A percentile compares a stretch with the other conserved stretches of the same genome.
Evolutionary conservation across 768 basidiomycete species (phyloP).

Genomic region (Hydnum rufescens): DNA sequence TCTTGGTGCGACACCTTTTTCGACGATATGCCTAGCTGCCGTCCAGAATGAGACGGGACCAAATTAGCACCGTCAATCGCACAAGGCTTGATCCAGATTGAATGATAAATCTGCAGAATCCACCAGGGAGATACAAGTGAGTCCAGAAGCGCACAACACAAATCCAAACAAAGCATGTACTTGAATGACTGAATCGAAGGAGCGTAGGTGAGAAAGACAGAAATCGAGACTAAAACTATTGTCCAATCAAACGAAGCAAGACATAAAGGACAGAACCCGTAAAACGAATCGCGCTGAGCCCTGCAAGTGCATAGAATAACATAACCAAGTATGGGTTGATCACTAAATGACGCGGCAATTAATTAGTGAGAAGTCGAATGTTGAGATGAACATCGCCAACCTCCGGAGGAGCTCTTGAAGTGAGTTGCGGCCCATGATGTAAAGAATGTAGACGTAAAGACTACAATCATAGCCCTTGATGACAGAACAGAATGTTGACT

Average conservation of each 20-base stretch:
- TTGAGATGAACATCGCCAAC: background rate
- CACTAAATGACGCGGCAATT: slow-evolving; percentile 5
- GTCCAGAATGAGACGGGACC: too few species aligned
- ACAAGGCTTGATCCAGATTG: too few species aligned
- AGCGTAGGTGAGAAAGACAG: too few species aligned
- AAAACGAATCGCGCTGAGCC: slow-evolving; percentile 65
- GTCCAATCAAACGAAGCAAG: slow-evolving; percentile 48
- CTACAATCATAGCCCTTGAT: slow-evolving; percentile 23
- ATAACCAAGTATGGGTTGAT: slow-evolving; percentile 79
- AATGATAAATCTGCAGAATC: too few species aligned
- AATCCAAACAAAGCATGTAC: too few species aligned
- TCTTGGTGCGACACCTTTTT: too few species aligned
- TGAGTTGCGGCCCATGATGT: slow-evolving; percentile 46
- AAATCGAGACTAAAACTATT: too few species aligned
- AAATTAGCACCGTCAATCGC: too few species aligned
- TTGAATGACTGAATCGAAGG: too few species aligned
- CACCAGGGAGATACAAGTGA: too few species aligned
- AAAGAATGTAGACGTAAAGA: slow-evolving; percentile 60
- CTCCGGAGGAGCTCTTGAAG: slow-evolving; percentile 22
- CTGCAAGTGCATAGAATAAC: slow-evolving; percentile 58
- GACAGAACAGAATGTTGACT: background rate
- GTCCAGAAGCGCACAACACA: too few species aligned
- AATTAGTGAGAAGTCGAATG: background rate
- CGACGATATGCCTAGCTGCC: too few species aligned
- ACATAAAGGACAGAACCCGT: slow-evolving; percentile 61